These are phyloP conservation scores for Herpetomonas tarakana DNA, from an alignment of 208 protist genomes.

Conservation along the genomic window DNA sequence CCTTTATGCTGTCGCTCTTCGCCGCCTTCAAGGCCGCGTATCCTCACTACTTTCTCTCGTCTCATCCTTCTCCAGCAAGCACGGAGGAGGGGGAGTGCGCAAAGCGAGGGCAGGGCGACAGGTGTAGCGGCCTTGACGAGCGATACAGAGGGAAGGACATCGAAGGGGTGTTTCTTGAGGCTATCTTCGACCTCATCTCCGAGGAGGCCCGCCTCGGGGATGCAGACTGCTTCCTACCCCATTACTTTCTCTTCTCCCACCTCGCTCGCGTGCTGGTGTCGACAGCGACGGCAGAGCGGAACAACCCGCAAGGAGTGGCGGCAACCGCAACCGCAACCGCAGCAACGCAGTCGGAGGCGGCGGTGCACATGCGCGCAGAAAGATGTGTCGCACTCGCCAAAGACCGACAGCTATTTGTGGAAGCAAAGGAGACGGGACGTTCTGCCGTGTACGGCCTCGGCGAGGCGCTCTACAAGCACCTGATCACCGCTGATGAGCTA, in stretches of 20 bases:
- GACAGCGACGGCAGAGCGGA: background rate
- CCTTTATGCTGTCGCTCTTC: conserved; percentile 41
- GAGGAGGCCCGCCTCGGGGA: conserved; percentile 41
- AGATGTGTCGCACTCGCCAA: too few relatives aligned
- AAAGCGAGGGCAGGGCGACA: too few relatives aligned
- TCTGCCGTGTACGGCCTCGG: too few relatives aligned
- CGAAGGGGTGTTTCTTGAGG: conserved; percentile 24
- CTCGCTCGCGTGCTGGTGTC: conserved; percentile 9
- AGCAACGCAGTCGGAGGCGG: too few relatives aligned
- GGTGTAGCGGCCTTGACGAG: background rate
- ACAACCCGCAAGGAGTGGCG: too few relatives aligned
- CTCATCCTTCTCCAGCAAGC: background rate
- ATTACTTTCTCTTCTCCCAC: conserved; percentile 48
- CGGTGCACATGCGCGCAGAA: too few relatives aligned
- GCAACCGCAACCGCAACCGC: too few relatives aligned
- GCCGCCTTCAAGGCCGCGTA: conserved; percentile 1
- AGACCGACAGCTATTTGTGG: too few relatives aligned
- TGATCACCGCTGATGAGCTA: conserved; percentile 25
- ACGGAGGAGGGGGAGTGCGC: too few relatives aligned
- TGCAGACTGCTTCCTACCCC: conserved; percentile 46
- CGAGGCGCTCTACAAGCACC: conserved; percentile 18
- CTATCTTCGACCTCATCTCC: conserved; percentile 42
- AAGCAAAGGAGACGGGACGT: too few relatives aligned
- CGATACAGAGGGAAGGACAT: conserved; percentile 13
- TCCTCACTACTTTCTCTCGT: background rate